Base-by-base conservation (phyloP, 768 basidiomycete genomes). In the Kwoniella sp. region DNA sequence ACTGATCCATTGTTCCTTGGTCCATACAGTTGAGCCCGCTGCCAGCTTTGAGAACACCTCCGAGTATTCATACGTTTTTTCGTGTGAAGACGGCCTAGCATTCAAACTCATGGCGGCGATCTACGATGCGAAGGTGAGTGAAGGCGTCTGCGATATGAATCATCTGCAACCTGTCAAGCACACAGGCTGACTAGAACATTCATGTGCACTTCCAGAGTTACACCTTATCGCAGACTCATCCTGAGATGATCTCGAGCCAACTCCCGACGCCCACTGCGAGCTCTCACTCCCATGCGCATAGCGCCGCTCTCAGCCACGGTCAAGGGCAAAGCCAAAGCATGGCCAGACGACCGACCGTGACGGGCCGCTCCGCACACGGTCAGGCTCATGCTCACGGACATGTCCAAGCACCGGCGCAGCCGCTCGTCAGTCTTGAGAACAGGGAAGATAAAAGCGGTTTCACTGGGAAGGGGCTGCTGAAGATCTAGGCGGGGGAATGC, bases 1-100 rank as follows among this genome's bases (percentile, higher is more conserved):
- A 22, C n/a, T 51, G 23, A 29, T 28, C 38, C 20, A 29, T 31
- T n/a, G 13, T 45, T 13, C 20, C 25, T n/a, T 2, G 20, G 48
- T 50, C 11, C 5, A 17, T 26, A 20, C 30, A 73, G 69, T 66
- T 28, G 68, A 75, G 47, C 68, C 69, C 28, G 65, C 92, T 2
- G 90, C 90, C 0, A 85, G 89, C 73, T 97, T 97, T 73, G 93
- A 96, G 82, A 88, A 91, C 78, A 86, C 86, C 3, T 85, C 87
- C 30, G 93, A 98, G 73, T 97, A 94, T 81, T 78, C 92, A 61
- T 93, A 96, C 75, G 83, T 89, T 54, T 93, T 98, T 76, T 88
- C 88, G 29, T 90, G 90, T 69, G 85, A 87, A 48, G 86, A 75
- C 23, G 67, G 66, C 2, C 34, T 65, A 8, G 76, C 64, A 0